Evolutionary conservation across 768 basidiomycete genomes (phyloP).

Genomic region (Termitomyces heimii): DNA sequence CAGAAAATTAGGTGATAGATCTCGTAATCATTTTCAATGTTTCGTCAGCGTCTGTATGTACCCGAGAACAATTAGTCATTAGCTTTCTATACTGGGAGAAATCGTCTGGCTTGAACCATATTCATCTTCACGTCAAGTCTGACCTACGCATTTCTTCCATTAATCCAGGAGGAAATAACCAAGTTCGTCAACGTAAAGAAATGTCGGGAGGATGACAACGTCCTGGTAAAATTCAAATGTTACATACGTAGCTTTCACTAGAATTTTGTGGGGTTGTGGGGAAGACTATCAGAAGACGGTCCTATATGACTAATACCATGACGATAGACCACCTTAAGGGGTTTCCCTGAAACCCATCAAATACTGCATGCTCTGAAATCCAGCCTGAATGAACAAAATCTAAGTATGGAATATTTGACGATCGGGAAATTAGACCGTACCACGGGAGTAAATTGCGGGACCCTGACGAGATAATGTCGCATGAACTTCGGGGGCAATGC

Average conservation of each 20-base stretch:
- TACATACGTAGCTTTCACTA: not conserved
- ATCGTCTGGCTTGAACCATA: no score
- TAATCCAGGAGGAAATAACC: no score
- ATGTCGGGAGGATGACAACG: conserved; percentile 59
- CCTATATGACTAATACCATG: not conserved
- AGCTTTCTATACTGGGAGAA: no score
- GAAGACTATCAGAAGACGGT: not conserved
- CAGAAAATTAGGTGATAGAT: no score
- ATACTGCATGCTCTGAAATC: not conserved
- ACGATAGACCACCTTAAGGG: not conserved
- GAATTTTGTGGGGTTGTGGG: not conserved
- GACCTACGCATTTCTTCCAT: no score
- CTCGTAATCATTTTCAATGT: no score
- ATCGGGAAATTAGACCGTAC: not conserved
- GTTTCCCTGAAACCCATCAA: not conserved
- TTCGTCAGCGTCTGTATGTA: no score
- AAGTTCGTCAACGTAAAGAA: not conserved
- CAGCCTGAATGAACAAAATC: not conserved
- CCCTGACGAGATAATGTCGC: not conserved
- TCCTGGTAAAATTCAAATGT: not conserved
- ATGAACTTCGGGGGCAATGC: not conserved
- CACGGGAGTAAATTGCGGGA: not conserved
- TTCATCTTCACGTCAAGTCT: no score
- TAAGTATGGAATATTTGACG: not conserved
- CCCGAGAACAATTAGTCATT: no score